phyloP scores from a whole-genome alignment of 768 basidiomycete genomes.

The Tricholoma furcatifolium region DNA sequence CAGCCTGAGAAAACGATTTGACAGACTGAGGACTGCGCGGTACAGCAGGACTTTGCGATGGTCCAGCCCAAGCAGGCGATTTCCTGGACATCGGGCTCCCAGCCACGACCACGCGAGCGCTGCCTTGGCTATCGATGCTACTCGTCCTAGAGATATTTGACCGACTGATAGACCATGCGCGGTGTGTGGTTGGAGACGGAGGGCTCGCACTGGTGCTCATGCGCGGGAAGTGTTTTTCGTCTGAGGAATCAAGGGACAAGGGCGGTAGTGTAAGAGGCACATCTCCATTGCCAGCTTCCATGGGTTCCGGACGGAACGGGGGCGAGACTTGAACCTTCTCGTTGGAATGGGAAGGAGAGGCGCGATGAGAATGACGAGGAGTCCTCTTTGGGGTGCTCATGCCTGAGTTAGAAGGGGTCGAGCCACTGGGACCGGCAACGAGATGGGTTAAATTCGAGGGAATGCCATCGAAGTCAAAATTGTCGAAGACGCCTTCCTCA shows the following conservation, averaged over 20 bases:
- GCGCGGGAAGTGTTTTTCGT: constrained; percentile 13
- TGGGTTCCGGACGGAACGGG: constrained; percentile 47
- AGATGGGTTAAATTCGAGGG: constrained; percentile 20
- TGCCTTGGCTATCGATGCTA: constrained; percentile 5
- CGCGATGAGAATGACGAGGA: constrained; percentile 28
- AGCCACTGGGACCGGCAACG: constrained; percentile 3
- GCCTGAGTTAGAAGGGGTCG: constrained; percentile 21
- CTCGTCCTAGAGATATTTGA: constrained; percentile 15
- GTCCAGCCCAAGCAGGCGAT: constrained; percentile 23
- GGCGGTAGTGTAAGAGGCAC: constrained; percentile 21
- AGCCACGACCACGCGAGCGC: not conserved
- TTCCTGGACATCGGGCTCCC: constrained; percentile 14
- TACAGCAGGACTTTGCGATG: constrained; percentile 21
- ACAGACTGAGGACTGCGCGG: constrained; percentile 6
- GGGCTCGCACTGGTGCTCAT: constrained; percentile 30
- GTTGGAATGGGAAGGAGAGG: constrained; percentile 36
- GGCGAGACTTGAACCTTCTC: constrained; percentile 59
- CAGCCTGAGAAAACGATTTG: constrained; percentile 24
- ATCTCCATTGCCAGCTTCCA: constrained; percentile 42
- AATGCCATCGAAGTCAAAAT: constrained; percentile 42
- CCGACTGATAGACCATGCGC: constrained; percentile 12
- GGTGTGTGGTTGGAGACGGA: not conserved
- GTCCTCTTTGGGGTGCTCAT: constrained; percentile 15
- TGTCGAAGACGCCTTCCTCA: constrained; percentile 61
- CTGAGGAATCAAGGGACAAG: constrained; percentile 30